phyloP scores from a whole-genome alignment of 2,329 filamentous ascomycete genomes.

The Exophiala bonariae region DNA sequence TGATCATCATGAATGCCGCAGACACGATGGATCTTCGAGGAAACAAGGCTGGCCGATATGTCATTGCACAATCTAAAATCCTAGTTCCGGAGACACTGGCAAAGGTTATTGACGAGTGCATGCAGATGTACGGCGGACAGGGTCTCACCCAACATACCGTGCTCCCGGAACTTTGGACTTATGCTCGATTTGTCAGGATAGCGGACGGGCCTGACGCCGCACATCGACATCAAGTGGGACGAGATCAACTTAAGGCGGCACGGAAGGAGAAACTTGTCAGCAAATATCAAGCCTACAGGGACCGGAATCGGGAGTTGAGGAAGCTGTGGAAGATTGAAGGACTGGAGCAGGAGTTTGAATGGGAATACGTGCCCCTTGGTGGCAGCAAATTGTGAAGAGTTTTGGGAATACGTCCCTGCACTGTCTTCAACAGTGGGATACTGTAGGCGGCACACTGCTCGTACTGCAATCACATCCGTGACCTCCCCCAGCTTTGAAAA shows the following conservation, averaged over 20 bases:
- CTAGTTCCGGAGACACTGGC: conserved; percentile 73
- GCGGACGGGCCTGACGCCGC: conserved; percentile 88
- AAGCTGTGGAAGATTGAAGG: conserved; percentile 8
- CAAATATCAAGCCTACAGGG: conserved; percentile 8
- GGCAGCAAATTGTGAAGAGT: too few species aligned
- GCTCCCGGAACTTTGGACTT: conserved; percentile 72
- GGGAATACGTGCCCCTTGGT: conserved; percentile 7
- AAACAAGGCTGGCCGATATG: conserved; percentile 76
- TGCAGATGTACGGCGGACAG: conserved; percentile 70
- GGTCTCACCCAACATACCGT: conserved; percentile 85
- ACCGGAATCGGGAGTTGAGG: conserved; percentile 6
- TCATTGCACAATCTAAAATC: conserved; percentile 85
- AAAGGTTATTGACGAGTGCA: conserved; percentile 78
- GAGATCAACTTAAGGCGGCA: conserved; percentile 11
- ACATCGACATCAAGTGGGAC: conserved; percentile 57
- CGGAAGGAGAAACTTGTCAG: neutral
- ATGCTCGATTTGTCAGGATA: conserved; percentile 70
- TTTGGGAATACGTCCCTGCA: too few species aligned
- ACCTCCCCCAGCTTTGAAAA: too few species aligned
- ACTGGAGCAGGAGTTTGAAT: conserved; percentile 5
- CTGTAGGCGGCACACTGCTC: too few species aligned
- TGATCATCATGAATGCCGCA: conserved; percentile 82
- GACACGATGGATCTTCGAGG: conserved; percentile 81
- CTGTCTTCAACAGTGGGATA: too few species aligned
- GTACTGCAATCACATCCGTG: too few species aligned